Evolutionary conservation across 2,329 filamentous ascomycete genomes (phyloP), one percentile per base, ranked within the genome.

Genomic region (Cladosporium sp.): DNA sequence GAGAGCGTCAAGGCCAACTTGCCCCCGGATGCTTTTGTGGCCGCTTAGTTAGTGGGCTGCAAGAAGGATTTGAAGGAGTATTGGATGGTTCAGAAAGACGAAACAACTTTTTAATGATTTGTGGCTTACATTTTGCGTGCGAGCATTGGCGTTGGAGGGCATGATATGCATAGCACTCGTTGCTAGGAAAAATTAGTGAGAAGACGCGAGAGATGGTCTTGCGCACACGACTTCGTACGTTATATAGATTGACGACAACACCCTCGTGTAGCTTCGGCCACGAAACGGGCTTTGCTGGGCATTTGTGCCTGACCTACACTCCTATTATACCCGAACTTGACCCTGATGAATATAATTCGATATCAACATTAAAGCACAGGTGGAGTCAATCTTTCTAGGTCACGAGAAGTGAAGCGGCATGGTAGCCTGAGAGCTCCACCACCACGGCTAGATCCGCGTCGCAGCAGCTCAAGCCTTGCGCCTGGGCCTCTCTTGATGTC

Each of bases 1-100:
- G 82, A 87, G 61, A 82, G 87, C 63, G 85, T 89, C 58, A 91
- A 87, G 79, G 89, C 67, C 2, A 75, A 64, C 35, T 60, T 79
- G 32, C 72, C 74, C n/a, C 63, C 74, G 17, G 74, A 77, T 28
- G 75, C 75, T 5, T 79, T 75, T 63, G 40, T 58, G 15, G 54
- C 54, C 28, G 54, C 45, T 24, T 57, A 57, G 54, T 32, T 7
- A 42, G 45, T 35, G 36, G 54, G 15, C 37, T 20, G 25, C 15
- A 55, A 37, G 24, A 57, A 35, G 25, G 45, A 36, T n/a, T 44
- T 51, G 28, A 24, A 17, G 36, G 37, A 37, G 40, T 19, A 44
- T 42, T 57, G 54, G 54, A 40, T 15, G 54, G 45, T 19, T 17
- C 22, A 24, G 24, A 51, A 57, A 17, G 39, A 15, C 9, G 17